Base-by-base conservation (phyloP, 768 basidiomycete genomes). In the Psilocybe subaeruginosa region DNA sequence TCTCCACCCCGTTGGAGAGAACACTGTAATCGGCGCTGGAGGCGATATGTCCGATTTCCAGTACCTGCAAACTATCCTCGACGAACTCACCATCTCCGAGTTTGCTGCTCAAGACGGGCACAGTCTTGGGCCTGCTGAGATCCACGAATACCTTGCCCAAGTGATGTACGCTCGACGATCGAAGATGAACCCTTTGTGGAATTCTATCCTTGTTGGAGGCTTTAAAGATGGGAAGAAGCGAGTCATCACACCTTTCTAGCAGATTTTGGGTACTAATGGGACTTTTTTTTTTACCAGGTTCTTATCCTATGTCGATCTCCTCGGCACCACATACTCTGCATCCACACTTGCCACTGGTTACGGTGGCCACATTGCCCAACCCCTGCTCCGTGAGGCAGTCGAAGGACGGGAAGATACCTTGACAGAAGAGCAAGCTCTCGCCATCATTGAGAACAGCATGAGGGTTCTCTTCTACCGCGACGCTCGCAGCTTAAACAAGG, bases 41-140 rank as follows among this genome's bases (percentile, higher is more conserved):
- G 97, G 97, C 29, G 97, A 99, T 80, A 93, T 99, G 89, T 91
- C 91, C 68, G 97, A 99, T 78, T 99, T 95, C 77, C 97, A 99
- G 74, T 89, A 92, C 75, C 82, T 99, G 66, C 92, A 97, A 71
- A 80, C 78, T 51, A 69, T 89, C 49, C 85, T 99, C 50, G 91
- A 97, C 63, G 83, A 87, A 23, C 79, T 96, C 49, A 83, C 90
- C 46, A 80, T 88, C 64, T 86, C 90, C 37, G 95, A 99, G 74
- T 85, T 89, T 65, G 85, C 91, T 4, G 82, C 88, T 37, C 86
- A 87, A 60, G 97, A 99, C 70, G 91, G 89, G 0, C 92, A 97
- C 67, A 78, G 81, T 27, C 85, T 99, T 3, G 91, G 92, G 17
- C 93, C 97, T 0, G 81, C 82, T 0, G 93, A 99, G 70, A 91